Percentiles rank a stretch among this genome's conserved stretches.
These are phyloP conservation scores for Naematelia encephala DNA, from an alignment of 768 basidiomycete genomes.

Conservation along the genomic window DNA sequence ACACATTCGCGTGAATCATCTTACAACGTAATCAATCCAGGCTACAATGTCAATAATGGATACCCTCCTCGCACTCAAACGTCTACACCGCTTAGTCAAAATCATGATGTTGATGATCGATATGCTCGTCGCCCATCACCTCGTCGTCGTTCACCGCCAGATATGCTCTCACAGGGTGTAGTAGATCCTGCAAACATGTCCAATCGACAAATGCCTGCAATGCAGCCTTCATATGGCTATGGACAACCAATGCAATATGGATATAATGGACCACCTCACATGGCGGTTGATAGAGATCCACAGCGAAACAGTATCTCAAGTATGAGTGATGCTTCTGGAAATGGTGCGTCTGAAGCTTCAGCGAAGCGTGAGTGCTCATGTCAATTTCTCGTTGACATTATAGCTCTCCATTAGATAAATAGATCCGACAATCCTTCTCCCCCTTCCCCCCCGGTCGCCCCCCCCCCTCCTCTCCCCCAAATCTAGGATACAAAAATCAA, in stretches of 20 bases:
- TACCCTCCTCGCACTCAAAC: constrained; percentile 40
- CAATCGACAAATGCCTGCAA: constrained; percentile 9
- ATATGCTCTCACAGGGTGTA: constrained; percentile 37
- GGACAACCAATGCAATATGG: constrained; percentile 18
- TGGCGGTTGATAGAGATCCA: background rate
- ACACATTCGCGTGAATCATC: constrained; percentile 35
- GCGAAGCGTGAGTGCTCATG: background rate
- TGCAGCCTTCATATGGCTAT: constrained; percentile 19
- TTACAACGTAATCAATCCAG: constrained; percentile 34
- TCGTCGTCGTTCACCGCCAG: constrained; percentile 27
- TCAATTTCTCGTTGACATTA: background rate
- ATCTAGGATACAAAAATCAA: background rate
- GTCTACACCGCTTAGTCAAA: constrained; percentile 38
- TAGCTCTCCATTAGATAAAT: background rate
- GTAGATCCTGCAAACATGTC: constrained; percentile 37
- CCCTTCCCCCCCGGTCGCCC: too few species aligned
- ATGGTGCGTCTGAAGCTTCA: background rate
- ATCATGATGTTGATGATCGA: constrained; percentile 27
- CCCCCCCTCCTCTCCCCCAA: too few species aligned
- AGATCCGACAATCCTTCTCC: too few species aligned
- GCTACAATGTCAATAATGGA: constrained; percentile 24
- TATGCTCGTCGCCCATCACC: constrained; percentile 5
- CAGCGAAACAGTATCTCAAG: background rate
- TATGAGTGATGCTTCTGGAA: background rate
- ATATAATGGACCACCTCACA: background rate